These are phyloP conservation scores for Zhuliangozyma blackwelliae DNA, from an alignment of 1,139 yeast genomes.

Conservation along the genomic window DNA sequence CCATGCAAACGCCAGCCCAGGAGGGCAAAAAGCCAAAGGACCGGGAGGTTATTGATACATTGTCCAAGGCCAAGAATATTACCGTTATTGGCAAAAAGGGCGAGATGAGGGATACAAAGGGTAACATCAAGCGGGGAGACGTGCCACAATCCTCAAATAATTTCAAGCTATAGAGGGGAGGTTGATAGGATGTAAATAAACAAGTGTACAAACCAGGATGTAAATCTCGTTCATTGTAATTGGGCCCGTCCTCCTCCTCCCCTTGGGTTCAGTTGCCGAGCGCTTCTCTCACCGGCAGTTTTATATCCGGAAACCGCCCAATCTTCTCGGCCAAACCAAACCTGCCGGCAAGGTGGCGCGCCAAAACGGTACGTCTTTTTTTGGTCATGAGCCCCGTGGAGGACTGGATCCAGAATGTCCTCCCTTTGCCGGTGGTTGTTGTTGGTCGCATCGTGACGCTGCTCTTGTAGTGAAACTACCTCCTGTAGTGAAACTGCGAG, in stretches of 20 bases:
- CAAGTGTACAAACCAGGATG: not conserved
- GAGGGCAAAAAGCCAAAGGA: constrained; percentile 38
- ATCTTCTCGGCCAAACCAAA: too few species aligned
- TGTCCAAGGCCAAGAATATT: constrained; percentile 70
- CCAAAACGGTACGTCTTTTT: too few species aligned
- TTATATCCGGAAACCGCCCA: too few species aligned
- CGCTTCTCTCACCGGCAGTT: too few species aligned
- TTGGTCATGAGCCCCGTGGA: too few species aligned
- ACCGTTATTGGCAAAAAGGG: constrained; percentile 80
- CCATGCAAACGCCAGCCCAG: constrained; percentile 20
- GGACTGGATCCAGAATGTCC: too few species aligned
- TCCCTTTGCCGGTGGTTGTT: too few species aligned
- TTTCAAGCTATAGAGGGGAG: constrained; percentile 17
- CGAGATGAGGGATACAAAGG: constrained; percentile 67
- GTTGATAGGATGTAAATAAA: not conserved
- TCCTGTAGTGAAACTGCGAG: too few species aligned
- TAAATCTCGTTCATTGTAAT: not conserved
- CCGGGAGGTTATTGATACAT: constrained; percentile 66
- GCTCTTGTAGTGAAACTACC: too few species aligned
- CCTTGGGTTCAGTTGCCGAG: too few species aligned
- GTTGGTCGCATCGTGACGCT: too few species aligned
- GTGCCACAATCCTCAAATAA: constrained; percentile 18
- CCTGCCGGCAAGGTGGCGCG: too few species aligned
- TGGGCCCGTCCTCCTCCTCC: not conserved
- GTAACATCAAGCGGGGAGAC: constrained; percentile 51